phyloP scores from a whole-genome alignment of 2,329 filamentous ascomycete species.

The Phaeosphaeria sp. region DNA sequence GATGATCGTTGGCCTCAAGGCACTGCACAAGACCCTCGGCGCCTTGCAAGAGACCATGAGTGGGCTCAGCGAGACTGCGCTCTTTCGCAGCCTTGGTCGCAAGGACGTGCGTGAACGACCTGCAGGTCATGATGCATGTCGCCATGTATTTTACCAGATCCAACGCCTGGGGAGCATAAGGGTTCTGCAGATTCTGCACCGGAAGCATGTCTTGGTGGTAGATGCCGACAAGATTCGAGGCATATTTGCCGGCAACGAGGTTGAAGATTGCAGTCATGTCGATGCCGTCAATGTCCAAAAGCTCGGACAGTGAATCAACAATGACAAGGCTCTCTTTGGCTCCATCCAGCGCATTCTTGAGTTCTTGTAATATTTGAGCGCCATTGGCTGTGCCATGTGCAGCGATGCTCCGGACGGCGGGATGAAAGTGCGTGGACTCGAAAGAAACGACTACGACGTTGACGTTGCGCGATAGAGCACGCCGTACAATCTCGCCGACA shows the following conservation, averaged over 20 bases:
- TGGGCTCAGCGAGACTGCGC: conserved; percentile 75
- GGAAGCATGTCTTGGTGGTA: conserved; percentile 84
- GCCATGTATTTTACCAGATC: conserved; percentile 81
- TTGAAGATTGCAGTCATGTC: conserved; percentile 67
- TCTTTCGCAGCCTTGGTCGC: conserved; percentile 77
- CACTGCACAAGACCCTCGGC: conserved; percentile 81
- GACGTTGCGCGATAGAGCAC: conserved; percentile 63
- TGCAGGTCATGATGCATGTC: conserved; percentile 81
- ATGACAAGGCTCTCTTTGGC: conserved; percentile 65
- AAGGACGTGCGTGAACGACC: conserved; percentile 76
- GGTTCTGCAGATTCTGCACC: conserved; percentile 51
- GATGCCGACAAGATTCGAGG: conserved; percentile 75
- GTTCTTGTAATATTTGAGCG: conserved; percentile 48
- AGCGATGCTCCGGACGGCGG: conserved; percentile 72
- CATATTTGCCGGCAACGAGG: conserved; percentile 72
- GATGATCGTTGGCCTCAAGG: conserved; percentile 59
- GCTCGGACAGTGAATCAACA: conserved; percentile 78
- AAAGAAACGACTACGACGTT: conserved; percentile 81
- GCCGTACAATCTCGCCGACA: conserved; percentile 73
- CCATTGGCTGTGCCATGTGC: conserved; percentile 69
- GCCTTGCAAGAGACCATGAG: conserved; percentile 79
- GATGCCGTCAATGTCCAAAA: conserved; percentile 52
- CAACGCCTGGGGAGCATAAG: conserved; percentile 60
- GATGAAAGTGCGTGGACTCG: conserved; percentile 69
- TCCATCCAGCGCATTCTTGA: conserved; percentile 27